Evolutionary conservation across 2,329 filamentous ascomycete species (phyloP), one percentile per base, ranked within the genome.

Genomic region (Thelonectria blattea): DNA sequence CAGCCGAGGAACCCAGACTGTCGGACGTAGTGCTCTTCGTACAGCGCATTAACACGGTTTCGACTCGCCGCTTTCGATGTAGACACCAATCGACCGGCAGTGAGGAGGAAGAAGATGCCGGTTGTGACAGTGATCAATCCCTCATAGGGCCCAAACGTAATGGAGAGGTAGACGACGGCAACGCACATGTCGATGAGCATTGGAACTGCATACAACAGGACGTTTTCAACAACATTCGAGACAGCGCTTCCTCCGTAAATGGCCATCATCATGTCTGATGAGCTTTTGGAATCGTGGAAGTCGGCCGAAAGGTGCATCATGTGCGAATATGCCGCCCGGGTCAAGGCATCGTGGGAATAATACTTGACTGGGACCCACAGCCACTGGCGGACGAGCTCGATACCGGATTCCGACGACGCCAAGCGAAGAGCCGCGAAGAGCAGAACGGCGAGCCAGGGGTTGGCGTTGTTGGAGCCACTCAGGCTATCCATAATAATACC

Each of bases 401-500:
- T 77, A 1, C 85, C 85, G 5, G 82, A 82, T 57, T 85, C 81
- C 2, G 84, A 87, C 2, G 82, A 78, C 2, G 80, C 73, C n/a
- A 87, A 73, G 53, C 81, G 80, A 30, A 87, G 75, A 8, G 72
- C 70, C 11, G 83, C 82, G 61, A 85, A 86, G 17, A 84, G 73
- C 18, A 81, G 61, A 2, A 86, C 82, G 22, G 85, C 80, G 3
- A 79, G 63, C 84, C 84, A 86, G 1, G 81, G 79, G 53, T 78
- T 81, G 58, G 74, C 79, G 45, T 79, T 75, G 43, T 82, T 80
- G 37, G 70, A 73, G 9, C 81, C 79, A 30, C 81, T 81, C 20
- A 96, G 78, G 61, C 85, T 85, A 69, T 95, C 87, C 64, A 91
- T 88, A 64, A 96, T 88, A 59, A 91, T 86, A 64, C 92, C 92